Evolutionary conservation across 306 rosid species (phyloP), one percentile per base, ranked within the genome.

Genomic region (Adenanthera pavonina): DNA sequence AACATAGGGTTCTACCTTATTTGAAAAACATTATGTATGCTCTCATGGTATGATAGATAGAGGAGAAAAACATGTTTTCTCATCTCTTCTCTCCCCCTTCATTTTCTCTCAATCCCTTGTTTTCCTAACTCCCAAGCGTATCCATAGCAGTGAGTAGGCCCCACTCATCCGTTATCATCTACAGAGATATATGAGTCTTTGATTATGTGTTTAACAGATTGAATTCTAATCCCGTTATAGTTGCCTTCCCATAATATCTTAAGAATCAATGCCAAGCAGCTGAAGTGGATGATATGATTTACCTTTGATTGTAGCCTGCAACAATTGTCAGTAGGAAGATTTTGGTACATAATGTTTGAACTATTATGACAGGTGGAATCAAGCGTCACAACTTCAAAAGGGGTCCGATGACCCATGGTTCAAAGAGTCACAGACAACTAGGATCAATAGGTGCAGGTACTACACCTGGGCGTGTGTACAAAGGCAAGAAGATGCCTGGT

Each of bases 361-460:
- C 35, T 41, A 40, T 52, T 20, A 47, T 53, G 54, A 57, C 87
- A 87, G 97, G 99, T 80, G 99, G 99, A 14, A 95, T 95, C 46
- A 95, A 95, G 91, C 85, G 99, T 64, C 90, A 90, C 76, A 57
- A 92, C 87, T 95, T 95, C 84, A 89, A 79, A 73, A 89, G 99
- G 80, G 99, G 99, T 76, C 96, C 30, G 13, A 95, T 95, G 98
- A 79, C 84, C 64, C 99, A 95, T 20, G 99, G 99, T 82, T 95
- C 99, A 4, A 95, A 95, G 89, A 95, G 99, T 78, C 99, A 95
- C 66, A 89, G 99, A 64, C 94, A 92, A 41, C 77, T 93, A 1
- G 99, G 99, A 48, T 95, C 99, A 0, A 95, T 95, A 35, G 98
- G 99, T 57, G 99, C 97, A 1, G 99, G 99, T 77, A 95, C 99